Evolutionary conservation across 2,329 filamentous ascomycete genomes (phyloP).

Genomic region (Diaporthe citriasiana): DNA sequence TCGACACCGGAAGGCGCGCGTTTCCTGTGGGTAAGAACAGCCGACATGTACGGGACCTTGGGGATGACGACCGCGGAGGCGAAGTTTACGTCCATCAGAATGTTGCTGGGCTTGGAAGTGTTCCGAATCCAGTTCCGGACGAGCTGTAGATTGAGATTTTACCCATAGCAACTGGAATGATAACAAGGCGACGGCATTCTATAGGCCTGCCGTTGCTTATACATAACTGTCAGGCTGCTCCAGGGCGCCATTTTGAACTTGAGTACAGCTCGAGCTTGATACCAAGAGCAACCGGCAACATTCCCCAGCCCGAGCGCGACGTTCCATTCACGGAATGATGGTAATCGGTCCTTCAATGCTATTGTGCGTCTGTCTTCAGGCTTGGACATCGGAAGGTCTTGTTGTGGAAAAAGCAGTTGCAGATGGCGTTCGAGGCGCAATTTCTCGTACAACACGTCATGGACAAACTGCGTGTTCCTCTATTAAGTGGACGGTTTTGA

Average conservation of each 20-base stretch:
- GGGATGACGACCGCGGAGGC: not conserved
- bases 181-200: not conserved
- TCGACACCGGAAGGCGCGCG: constrained; percentile 35
- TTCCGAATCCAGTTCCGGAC: not conserved
- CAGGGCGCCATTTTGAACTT: not conserved
- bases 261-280: not conserved
- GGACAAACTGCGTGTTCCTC: not conserved
- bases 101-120: not conserved
- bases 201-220: not conserved
- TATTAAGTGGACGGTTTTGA: not conserved
- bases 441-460: not conserved
- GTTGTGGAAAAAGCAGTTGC: not conserved
- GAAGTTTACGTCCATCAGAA: not conserved
- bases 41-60: constrained; percentile 34
- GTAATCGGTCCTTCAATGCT: no score
- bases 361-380: not conserved
- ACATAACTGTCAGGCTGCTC: not conserved
- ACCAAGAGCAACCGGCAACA: not conserved
- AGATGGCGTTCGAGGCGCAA: not conserved
- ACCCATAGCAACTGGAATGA: not conserved
- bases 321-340: not conserved
- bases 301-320: not conserved
- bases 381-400: not conserved
- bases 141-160: constrained; percentile 21
- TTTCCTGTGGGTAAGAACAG: constrained; percentile 38